Evolutionary conservation across 805 yeast genomes (phyloP).

Genomic region (Candida awuae): DNA sequence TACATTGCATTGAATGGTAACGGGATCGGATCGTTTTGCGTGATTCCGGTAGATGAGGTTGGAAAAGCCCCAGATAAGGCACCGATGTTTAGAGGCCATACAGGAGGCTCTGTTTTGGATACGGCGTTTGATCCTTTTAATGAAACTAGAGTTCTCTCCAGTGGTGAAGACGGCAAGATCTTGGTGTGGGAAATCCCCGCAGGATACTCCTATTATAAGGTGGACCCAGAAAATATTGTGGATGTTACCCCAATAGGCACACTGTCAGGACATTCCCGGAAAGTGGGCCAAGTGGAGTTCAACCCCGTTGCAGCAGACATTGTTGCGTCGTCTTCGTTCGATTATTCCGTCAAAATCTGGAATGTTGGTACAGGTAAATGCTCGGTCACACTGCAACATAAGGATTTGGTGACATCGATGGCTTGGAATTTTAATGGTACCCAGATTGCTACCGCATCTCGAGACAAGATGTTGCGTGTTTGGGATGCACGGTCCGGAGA

Average conservation of each 20-base stretch:
- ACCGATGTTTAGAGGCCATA: conserved; percentile 91
- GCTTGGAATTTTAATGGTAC: conserved; percentile 88
- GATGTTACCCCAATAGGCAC: conserved; percentile 67
- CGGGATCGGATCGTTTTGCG: conserved; percentile 97
- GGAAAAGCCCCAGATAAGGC: conserved; percentile 93
- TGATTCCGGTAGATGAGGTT: conserved; percentile 74
- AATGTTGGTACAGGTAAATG: conserved; percentile 69
- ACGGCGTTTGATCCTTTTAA: conserved; percentile 94
- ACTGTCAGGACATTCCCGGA: conserved; percentile 80
- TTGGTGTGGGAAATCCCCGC: conserved; percentile 85
- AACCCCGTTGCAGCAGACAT: conserved; percentile 86
- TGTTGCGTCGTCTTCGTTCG: conserved; percentile 84
- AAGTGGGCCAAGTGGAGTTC: conserved; percentile 85
- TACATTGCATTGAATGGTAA: conserved; percentile 79
- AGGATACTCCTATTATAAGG: conserved; percentile 61
- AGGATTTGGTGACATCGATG: conserved; percentile 88
- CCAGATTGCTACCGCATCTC: conserved; percentile 75
- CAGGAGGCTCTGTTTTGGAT: conserved; percentile 91
- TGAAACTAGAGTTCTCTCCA: conserved; percentile 63
- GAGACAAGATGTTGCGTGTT: conserved; percentile 83
- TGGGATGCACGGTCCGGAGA: conserved; percentile 83
- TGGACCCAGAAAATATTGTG: conserved; percentile 41
- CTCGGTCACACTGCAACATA: conserved; percentile 68
- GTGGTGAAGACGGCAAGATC: conserved; percentile 74
- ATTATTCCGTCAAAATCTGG: conserved; percentile 89